Evolutionary conservation across 345 rosid species (phyloP).

Genomic region (Acer yangbiense): DNA sequence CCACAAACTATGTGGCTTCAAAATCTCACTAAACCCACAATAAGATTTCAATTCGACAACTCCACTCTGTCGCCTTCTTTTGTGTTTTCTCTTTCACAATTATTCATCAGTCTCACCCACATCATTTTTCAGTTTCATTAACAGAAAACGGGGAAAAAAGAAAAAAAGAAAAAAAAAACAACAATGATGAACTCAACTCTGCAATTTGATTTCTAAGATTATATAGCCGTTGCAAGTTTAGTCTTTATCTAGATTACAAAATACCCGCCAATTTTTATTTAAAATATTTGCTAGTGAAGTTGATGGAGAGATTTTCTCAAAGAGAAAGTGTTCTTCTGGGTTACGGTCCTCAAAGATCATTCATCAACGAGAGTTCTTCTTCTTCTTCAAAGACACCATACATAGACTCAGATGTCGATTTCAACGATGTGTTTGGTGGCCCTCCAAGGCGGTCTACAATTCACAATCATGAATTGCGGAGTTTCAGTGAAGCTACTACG

Average conservation of each 20-base stretch:
- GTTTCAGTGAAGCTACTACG: slow-evolving; percentile 41
- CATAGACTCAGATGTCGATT: slow-evolving; percentile 62
- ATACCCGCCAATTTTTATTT: slow-evolving; percentile 39
- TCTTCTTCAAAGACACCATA: slow-evolving; percentile 18
- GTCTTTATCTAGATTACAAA: not conserved
- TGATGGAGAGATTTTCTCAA: slow-evolving; percentile 34
- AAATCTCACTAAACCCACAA: slow-evolving; percentile 12
- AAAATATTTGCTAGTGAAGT: not conserved
- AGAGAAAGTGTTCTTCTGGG: slow-evolving; percentile 43
- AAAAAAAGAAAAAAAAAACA: not conserved
- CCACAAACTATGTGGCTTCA: slow-evolving; percentile 42
- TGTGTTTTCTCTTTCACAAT: slow-evolving; percentile 24
- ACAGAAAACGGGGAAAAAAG: not conserved
- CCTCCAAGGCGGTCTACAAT: slow-evolving; percentile 64
- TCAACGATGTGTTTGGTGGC: slow-evolving; percentile 84
- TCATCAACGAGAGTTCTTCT: slow-evolving; percentile 24
- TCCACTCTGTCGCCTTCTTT: slow-evolving; percentile 9
- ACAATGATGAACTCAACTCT: not conserved
- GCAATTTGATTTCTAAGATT: slow-evolving; percentile 5
- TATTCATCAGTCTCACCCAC: not conserved
- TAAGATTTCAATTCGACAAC: not conserved
- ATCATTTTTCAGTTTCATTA: slow-evolving; percentile 13
- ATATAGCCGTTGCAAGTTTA: not conserved
- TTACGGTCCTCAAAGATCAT: slow-evolving; percentile 30
- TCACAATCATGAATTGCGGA: slow-evolving; percentile 45